phyloP scores from a whole-genome alignment of 164 flowering plant species.

The Kalanchoe fedtschenkoi region DNA sequence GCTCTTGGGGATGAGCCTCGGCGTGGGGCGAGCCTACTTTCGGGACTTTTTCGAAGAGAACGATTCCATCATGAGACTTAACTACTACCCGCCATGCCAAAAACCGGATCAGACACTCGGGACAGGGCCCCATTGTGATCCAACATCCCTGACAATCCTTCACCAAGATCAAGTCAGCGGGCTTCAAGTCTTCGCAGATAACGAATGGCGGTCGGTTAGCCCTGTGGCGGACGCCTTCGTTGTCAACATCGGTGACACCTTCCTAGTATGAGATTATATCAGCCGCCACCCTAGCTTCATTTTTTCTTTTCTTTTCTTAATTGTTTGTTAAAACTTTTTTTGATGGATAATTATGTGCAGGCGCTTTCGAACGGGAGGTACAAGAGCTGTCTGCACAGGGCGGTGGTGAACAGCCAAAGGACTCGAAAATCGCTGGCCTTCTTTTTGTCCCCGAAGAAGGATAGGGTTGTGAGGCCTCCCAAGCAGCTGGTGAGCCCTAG shows the following conservation, averaged over 20 bases:
- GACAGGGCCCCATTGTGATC: constrained; percentile 40
- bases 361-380: constrained; percentile 28
- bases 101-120: constrained; percentile 24
- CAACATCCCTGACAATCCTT: constrained; percentile 35
- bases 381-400: constrained; percentile 32
- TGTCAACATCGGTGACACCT: constrained; percentile 41
- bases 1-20: constrained; percentile 35
- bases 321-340: neutral
- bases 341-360: constrained; percentile 8
- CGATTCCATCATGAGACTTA: constrained; percentile 27
- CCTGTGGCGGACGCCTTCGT: constrained; percentile 29
- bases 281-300: neutral
- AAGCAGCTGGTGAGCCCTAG: constrained; percentile 11
- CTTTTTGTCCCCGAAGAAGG: constrained; percentile 28
- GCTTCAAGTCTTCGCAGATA: constrained; percentile 23
- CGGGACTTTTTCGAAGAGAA: constrained; percentile 26
- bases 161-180: constrained; percentile 38
- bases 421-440: constrained; percentile 27
- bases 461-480: constrained; percentile 26
- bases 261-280: constrained; percentile 19
- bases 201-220: constrained; percentile 24
- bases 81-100: constrained; percentile 31
- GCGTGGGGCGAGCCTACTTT: constrained; percentile 22
- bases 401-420: constrained; percentile 20
- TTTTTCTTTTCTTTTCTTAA: no score